Evolutionary conservation across 441 rosid species (phyloP).

Genomic region (Omphalea diandra): DNA sequence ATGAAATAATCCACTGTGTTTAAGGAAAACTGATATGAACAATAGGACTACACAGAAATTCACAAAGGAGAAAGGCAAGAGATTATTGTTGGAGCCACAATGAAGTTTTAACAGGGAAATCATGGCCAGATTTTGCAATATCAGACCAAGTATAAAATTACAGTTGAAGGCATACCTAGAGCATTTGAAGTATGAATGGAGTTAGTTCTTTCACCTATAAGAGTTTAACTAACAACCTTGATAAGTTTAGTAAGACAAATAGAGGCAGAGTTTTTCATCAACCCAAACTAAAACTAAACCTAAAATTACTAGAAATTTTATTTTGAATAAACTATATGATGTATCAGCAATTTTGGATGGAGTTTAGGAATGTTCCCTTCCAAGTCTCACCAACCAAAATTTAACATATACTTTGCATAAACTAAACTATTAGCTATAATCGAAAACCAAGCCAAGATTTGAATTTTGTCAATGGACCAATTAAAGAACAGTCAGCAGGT

Average conservation of each 20-base stretch:
- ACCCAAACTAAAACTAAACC: no score
- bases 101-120: slow-evolving; percentile 2
- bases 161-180: neutral
- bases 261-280: neutral
- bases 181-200: no score
- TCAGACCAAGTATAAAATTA: neutral
- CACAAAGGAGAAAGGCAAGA: slow-evolving; percentile 4
- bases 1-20: neutral
- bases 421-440: neutral
- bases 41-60: neutral
- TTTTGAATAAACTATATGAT: neutral
- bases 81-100: neutral
- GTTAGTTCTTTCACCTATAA: neutral
- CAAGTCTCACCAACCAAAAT: neutral
- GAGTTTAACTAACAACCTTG: neutral
- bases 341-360: neutral
- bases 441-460: neutral
- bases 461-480: neutral
- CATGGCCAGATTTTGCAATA: neutral
- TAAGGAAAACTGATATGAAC: neutral
- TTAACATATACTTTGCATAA: neutral
- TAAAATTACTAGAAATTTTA: neutral
- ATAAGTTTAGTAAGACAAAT: neutral
- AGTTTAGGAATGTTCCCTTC: neutral
- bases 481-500: neutral